Evolutionary conservation across 495 filamentous ascomycete genomes (phyloP), one percentile per base, ranked within the genome.

Genomic region (Talaromyces borbonicus): DNA sequence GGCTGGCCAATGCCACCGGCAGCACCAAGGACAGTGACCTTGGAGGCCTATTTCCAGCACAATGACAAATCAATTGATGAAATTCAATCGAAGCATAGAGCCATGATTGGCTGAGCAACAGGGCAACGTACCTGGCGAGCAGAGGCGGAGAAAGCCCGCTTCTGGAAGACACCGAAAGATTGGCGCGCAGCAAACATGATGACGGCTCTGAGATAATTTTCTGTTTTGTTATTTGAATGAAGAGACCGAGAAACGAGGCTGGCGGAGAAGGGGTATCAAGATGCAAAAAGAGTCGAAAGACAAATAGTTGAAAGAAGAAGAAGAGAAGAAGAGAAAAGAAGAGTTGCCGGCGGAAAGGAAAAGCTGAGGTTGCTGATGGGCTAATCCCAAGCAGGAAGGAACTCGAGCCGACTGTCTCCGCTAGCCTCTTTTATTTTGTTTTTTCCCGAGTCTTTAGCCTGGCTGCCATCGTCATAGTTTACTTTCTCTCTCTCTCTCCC

Each of bases 1-100:
- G 92, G 92, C 77, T 98, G 92, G 61, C 92, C 92, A 71, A 98
- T 98, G 65, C 92, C 92, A 71, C 92, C 92, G 63, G 83, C 83
- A 53, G 90, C 92, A 72, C 92, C 92, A 57, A 97, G 83, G 46
- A 98, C 89, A 57, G 88, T 80, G 55, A 98, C 92, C 78, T 96
- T 96, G 64, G 89, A 90, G 62, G 87, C 79, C 92, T 98, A 66
- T 37, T 19, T 38, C 8, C 36, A 38, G 39, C 51, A 35, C 44
- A 26, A 48, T 46, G 39, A 55, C 71, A 55, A 78, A 70, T 56
- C 44, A 46, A 49, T 45, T 31, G 45, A 37, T 12, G 32, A 37
- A 12, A 20, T 48, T 23, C 14, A 14, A 5, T 15, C 6, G 18
- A 9, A 48, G 18, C 20, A 43, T 11, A 20, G 26, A 24, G 19